Base-by-base conservation (phyloP, 164 flowering plant species). In the Liriodendron chinense region DNA sequence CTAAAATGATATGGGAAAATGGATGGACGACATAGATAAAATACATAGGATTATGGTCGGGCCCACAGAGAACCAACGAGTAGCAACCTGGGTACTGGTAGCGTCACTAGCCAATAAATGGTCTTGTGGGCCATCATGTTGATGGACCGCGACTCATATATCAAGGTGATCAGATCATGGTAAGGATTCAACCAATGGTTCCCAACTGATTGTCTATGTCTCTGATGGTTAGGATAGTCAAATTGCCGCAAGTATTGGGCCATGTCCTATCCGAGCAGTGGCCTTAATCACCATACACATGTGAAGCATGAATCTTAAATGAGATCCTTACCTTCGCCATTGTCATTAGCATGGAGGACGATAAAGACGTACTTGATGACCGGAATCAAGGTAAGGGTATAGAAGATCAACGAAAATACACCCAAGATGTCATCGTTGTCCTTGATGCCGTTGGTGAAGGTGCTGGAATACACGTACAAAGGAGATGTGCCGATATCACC, bases 401-500 rank as follows among this genome's bases (percentile, higher is more conserved):
- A 93, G 65, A 89, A 59, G 72, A 93, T 90, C 62, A 93, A 49
- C 1, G 94, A 88, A 1, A 91, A 85, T 24, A 86, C 94, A 1
- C 94, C 94, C 18, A 91, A 49, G 9, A 93, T 85, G 75, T 93
- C 97, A 26, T 90, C 92, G 22, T 77, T 74, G 79, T 90, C 79
- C 26, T 86, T 80, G 49, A 91, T 87, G 0, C 91, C 89, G 0
- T 74, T 24, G 0, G 86, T 21, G 82, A 93, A 93, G 18, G 90
- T 86, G 80, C 93, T 89, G 0, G 89, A 28, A 43, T 69, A 91
- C 20, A 93, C 98, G 59, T 90, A 93, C 2, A 93, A 83, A 0
- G 96, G 96, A 16, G 98, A 93, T 0, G 97, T 92, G 0, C 97
- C 97, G 16, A 92, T 86, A 73, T 92, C 97, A 1, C 95, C 97